phyloP scores from a whole-genome alignment of 2,329 filamentous ascomycete genomes.

The Ilyonectria sp. region DNA sequence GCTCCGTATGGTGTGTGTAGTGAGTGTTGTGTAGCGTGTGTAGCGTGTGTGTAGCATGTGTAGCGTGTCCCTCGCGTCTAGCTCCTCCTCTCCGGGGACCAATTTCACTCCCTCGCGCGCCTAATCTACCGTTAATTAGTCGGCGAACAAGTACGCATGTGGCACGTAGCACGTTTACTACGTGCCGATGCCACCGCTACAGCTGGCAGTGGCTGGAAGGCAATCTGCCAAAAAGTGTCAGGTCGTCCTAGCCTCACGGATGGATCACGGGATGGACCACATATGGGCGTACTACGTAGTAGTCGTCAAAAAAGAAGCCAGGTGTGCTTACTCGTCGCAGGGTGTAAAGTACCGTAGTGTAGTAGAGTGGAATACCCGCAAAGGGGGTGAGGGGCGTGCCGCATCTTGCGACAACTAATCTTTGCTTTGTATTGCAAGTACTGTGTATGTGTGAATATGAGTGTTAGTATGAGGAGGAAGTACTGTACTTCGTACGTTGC shows the following conservation, averaged over 20 bases:
- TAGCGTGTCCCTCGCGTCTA: constrained; percentile 9
- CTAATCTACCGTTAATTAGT: constrained; percentile 25
- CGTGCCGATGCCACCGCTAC: not conserved
- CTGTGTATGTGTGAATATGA: too few relatives aligned
- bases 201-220: not conserved
- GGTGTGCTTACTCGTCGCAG: too few relatives aligned
- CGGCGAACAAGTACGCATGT: not conserved
- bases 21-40: not conserved
- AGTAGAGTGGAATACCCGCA: too few relatives aligned
- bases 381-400: too few relatives aligned
- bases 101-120: constrained; percentile 16
- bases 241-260: not conserved
- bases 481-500: too few relatives aligned
- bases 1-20: not conserved
- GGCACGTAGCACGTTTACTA: not conserved
- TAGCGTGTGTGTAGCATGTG: not conserved
- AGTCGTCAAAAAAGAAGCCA: too few relatives aligned
- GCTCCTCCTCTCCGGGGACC: not conserved
- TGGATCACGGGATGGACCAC: not conserved
- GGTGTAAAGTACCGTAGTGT: too few relatives aligned
- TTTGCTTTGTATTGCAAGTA: too few relatives aligned
- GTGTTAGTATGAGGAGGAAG: too few relatives aligned
- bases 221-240: not conserved
- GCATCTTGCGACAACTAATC: too few relatives aligned
- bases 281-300: too few relatives aligned